Evolutionary conservation across 2,329 filamentous ascomycete genomes (phyloP), one percentile per base, ranked within the genome.

Genomic region (Cordyceps fumosorosea): DNA sequence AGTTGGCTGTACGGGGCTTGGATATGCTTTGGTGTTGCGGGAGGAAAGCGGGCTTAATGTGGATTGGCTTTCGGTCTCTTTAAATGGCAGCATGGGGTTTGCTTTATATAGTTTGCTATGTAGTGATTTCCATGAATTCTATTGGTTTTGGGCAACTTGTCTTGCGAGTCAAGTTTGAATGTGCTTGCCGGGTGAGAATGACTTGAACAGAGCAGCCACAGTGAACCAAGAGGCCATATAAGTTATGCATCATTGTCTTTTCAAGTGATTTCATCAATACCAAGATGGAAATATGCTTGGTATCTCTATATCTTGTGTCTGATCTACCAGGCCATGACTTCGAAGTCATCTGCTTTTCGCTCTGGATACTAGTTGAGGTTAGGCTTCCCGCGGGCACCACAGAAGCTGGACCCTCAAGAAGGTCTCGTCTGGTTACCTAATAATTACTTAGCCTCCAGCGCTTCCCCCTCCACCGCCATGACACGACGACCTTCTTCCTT

Each of bases 361-460:
- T 29, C 26, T 6, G 26, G 26, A 29, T 29, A 29, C n/a, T 45
- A 22, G 44, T 18, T 44, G 40, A 14, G 14, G 11, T 44, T 16
- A 5, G 40, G 14, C 14, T 44, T 10, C 18, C 18, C 14, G 40
- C 16, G 14, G 12, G 12, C 40, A 16, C 3, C 22, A 6, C 8
- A 34, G 32, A 12, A 20, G 16, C 24, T 44, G 42, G n/a, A 44
- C 44, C 55, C 42, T 16, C 29, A 53, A 45, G 48, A 48, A 57
- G 10, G 55, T 11, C 11, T 3, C 5, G 22, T 32, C 34, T n/a
- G n/a, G 37, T 60, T 60, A 60, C 56, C 56, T 60, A 60, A 60
- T 60, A 45, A 52, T 53, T 60, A 53, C 26, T 29, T 53, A 29
- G 3, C 20, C 56, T 40, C 5, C n/a, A 42, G 29, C 48, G 42